Evolutionary conservation across 2,329 filamentous ascomycete genomes (phyloP).

Genomic region (Alternaria conjuncta): DNA sequence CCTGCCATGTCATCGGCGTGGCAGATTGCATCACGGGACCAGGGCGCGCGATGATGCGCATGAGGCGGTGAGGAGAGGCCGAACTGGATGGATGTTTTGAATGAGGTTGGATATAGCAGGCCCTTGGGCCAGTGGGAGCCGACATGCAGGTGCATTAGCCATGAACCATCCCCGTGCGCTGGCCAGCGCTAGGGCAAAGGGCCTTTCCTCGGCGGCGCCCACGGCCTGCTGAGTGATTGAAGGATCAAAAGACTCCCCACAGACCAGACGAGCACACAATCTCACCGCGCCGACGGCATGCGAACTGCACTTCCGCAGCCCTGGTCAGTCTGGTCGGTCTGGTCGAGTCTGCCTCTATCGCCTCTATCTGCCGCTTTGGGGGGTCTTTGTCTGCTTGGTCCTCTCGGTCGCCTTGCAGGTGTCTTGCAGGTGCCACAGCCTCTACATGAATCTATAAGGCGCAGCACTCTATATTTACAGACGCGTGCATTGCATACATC

Average conservation of each 20-base stretch:
- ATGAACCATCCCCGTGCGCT: slow-evolving; percentile 46
- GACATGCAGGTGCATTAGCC: slow-evolving; percentile 43
- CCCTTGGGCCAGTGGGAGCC: slow-evolving; percentile 39
- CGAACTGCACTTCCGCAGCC: slow-evolving; percentile 30
- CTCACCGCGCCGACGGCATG: slow-evolving; percentile 37
- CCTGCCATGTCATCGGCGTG: slow-evolving; percentile 22
- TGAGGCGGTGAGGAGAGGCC: slow-evolving; percentile 46
- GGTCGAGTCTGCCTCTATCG: too few species aligned
- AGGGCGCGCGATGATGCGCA: slow-evolving; percentile 40
- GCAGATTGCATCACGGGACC: slow-evolving; percentile 34
- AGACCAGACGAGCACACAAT: slow-evolving; percentile 15
- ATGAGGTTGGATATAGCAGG: slow-evolving; percentile 36
- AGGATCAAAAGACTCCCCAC: slow-evolving; percentile 26
- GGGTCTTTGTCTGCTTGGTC: slow-evolving; percentile 4
- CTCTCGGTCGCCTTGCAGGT: too few species aligned
- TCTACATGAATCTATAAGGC: slow-evolving; percentile 29
- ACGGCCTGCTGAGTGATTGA: slow-evolving; percentile 21
- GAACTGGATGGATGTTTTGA: slow-evolving; percentile 25
- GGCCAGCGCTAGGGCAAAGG: slow-evolving; percentile 34
- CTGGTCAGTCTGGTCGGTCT: slow-evolving; percentile 30
- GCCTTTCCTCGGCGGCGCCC: slow-evolving; percentile 23
- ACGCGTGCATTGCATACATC: slow-evolving; percentile 20
- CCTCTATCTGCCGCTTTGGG: slow-evolving; percentile 20
- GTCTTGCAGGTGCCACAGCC: slow-evolving; percentile 30
- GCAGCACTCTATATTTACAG: slow-evolving; percentile 39